phyloP scores from a whole-genome alignment of 305 asterid genomes.

The Ajuga reptans region DNA sequence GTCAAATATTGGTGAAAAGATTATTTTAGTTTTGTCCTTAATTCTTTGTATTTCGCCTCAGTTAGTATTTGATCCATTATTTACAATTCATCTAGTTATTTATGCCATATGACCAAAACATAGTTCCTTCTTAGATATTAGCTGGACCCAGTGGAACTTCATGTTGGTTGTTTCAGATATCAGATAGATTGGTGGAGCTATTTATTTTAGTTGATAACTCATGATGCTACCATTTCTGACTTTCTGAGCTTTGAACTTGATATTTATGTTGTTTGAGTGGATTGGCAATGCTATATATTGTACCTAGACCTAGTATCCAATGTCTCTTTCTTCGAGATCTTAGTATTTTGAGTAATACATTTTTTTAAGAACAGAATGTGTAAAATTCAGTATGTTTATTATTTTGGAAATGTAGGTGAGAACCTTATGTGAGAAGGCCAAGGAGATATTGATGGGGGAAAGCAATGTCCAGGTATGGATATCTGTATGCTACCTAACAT shows the following conservation, averaged over 20 bases:
- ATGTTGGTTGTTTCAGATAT: background rate
- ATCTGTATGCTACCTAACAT: background rate
- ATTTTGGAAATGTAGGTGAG: slow-evolving; percentile 53
- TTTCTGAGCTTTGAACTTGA: background rate
- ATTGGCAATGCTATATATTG: background rate
- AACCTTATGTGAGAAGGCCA: slow-evolving; percentile 86
- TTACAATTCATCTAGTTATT: background rate
- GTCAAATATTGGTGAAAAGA: background rate
- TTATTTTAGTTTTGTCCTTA: background rate
- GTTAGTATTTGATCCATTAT: background rate
- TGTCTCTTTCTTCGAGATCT: background rate
- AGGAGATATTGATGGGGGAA: slow-evolving; percentile 84
- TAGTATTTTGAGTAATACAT: background rate
- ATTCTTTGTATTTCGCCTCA: background rate
- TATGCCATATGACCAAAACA: background rate
- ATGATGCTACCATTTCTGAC: background rate
- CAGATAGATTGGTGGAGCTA: background rate
- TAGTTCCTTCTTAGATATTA: background rate
- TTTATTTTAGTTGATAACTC: background rate
- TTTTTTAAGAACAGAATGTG: background rate
- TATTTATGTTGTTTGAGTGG: background rate
- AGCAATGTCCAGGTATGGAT: slow-evolving; percentile 89
- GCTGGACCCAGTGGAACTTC: background rate
- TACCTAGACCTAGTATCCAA: background rate
- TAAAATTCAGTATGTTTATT: slow-evolving; percentile 16